Conservation (phyloP, 1,139 yeast species). For the Candida dubliniensis region DNA sequence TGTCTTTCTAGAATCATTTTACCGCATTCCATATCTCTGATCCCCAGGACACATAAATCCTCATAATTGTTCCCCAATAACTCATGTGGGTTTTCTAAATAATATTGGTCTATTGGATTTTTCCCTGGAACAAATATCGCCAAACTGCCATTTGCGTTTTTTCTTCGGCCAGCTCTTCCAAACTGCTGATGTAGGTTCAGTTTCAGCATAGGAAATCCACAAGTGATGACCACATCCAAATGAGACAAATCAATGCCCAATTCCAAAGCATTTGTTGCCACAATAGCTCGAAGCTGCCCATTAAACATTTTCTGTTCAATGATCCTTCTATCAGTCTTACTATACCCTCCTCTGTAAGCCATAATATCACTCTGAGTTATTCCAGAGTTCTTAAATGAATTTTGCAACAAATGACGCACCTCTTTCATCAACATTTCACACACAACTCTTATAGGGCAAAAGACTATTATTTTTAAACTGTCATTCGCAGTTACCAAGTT, state of each 20-base stretch:
- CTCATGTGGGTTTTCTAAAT: conserved; percentile 66
- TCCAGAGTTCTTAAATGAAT: conserved; percentile 33
- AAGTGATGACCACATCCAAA: conserved; percentile 84
- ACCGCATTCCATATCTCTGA: conserved; percentile 37
- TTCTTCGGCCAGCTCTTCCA: conserved; percentile 92
- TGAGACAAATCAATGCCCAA: conserved; percentile 94
- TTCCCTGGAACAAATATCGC: conserved; percentile 83
- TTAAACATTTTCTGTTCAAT: conserved; percentile 89
- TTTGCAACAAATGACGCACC: conserved; percentile 50
- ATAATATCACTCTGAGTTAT: conserved; percentile 62
- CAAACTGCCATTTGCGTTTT: conserved; percentile 59
- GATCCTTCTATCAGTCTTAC: conserved; percentile 77
- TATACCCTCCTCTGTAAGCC: conserved; percentile 95
- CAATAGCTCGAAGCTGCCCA: conserved; percentile 79
- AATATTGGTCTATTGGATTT: conserved; percentile 85
- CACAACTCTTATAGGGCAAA: conserved; percentile 81
- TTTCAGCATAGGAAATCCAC: conserved; percentile 88
- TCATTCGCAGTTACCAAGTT: conserved; percentile 59
- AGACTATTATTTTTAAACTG: conserved; percentile 69
- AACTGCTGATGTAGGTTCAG: conserved; percentile 92
- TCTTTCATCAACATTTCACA: conserved; percentile 90
- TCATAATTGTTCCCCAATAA: conserved; percentile 50
- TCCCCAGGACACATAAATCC: conserved; percentile 43
- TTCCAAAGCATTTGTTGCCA: conserved; percentile 94
- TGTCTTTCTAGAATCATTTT: conserved; percentile 67